Evolutionary conservation across 1,284 basidiomycete species (phyloP).

Genomic region (Ustilago lituana): DNA sequence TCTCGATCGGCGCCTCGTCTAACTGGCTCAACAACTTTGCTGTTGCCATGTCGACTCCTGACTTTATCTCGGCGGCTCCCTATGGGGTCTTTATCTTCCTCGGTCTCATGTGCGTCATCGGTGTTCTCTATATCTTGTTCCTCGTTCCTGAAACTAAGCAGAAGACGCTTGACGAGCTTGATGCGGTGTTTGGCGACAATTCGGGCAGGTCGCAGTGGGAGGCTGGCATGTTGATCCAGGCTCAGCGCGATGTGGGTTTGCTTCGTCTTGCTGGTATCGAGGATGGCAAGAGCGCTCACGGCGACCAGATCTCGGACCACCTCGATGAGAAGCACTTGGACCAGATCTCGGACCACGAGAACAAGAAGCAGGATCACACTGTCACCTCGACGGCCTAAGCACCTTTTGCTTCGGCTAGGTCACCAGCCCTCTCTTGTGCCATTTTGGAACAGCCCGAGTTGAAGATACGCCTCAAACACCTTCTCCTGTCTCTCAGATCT

Average conservation of each 20-base stretch:
- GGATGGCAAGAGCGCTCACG: conserved; percentile 24
- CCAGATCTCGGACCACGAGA: conserved; percentile 6
- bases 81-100: conserved; percentile 77
- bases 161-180: conserved; percentile 78
- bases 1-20: conserved; percentile 82
- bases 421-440: too few relatives aligned
- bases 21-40: conserved; percentile 84
- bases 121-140: conserved; percentile 71
- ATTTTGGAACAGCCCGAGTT: not conserved
- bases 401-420: too few relatives aligned
- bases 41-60: conserved; percentile 61
- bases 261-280: conserved; percentile 49
- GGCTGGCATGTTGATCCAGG: conserved; percentile 42
- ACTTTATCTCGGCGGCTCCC: conserved; percentile 43
- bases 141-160: conserved; percentile 80
- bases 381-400: conserved; percentile 26
- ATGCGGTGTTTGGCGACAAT: conserved; percentile 52
- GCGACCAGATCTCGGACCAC: conserved; percentile 31
- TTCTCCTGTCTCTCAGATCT: not conserved
- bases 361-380: conserved; percentile 24
- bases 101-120: conserved; percentile 74
- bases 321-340: conserved; percentile 36
- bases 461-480: conserved; percentile 10
- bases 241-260: conserved; percentile 49
- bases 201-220: conserved; percentile 48